Conservation (phyloP, 202 grass and related monocot genomes). For the Setaria italica region DNA sequence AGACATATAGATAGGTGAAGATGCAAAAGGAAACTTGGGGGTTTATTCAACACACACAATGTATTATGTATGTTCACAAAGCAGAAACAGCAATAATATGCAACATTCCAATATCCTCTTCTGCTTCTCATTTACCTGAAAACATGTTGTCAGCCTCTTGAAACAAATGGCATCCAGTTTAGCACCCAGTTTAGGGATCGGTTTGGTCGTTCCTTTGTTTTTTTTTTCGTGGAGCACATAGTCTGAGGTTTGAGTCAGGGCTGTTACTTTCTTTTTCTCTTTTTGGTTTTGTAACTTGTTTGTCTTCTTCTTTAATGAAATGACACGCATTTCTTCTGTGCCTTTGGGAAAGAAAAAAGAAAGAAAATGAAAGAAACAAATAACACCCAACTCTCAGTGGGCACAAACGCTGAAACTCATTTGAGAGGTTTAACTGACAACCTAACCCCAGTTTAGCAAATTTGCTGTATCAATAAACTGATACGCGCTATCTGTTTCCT, state of each 20-base stretch:
- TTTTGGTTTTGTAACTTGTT: conserved; percentile 18
- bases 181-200: background rate
- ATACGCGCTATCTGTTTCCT: background rate
- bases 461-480: background rate
- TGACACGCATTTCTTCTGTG: background rate
- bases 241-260: background rate
- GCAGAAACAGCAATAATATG: conserved; percentile 11
- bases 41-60: background rate
- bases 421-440: background rate
- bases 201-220: background rate
- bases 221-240: background rate
- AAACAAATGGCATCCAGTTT: conserved; percentile 26
- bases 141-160: background rate
- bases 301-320: background rate
- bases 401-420: background rate
- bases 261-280: background rate
- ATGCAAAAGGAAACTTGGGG: conserved; percentile 23
- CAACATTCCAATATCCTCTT: background rate
- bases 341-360: no score
- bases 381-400: background rate
- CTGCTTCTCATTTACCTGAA: conserved; percentile 8
- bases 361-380: background rate
- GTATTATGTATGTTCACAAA: conserved; percentile 6
- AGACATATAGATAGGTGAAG: background rate
- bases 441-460: background rate